Evolutionary conservation across 768 basidiomycete genomes (phyloP), one percentile per base, ranked within the genome.

Genomic region (Candolleomyces efflorescens): DNA sequence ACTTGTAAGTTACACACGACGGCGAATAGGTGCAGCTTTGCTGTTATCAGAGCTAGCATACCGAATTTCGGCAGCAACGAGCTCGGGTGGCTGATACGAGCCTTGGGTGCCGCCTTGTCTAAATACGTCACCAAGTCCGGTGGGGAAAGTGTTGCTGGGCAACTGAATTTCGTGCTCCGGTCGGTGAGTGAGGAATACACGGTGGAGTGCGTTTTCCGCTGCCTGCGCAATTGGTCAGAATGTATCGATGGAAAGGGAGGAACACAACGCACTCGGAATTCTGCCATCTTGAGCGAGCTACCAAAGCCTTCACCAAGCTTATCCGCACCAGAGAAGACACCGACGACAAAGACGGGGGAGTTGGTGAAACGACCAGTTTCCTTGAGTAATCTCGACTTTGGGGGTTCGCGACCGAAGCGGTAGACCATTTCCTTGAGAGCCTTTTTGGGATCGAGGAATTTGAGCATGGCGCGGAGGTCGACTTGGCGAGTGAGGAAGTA

Each of bases 221-320:
- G 92, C 92, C 88, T 90, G 62, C 24, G 58, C 49, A 39, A 39
- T 24, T 5, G 55, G 3, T 54, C 51, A 54, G 22, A 59, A 59
- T 24, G 46, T 51, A 32, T 15, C 39, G 47, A 60, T 26, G 27
- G 51, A 47, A 18, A 53, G 24, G 22, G n/a, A 54, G 17, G 37
- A 24, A 17, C 20, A 72, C 83, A 53, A 59, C 58, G 15, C 71
- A 93, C 94, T 57, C 96, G 79, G 73, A 83, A 95, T 72, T 98
- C 94, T 15, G 94, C 94, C 96, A 98, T 98, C 70, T 84, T 87
- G 55, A 98, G 74, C 2, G 92, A 94, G 63, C 85, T 88, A 53
- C 97, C 97, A 67, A 95, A 93, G 13, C 95, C 94, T 72, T 99
- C 95, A 5, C 95, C 93, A 2, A 99, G 82, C 71, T 97, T 84